Base-by-base conservation (phyloP, 805 yeast species). In the Barnettozyma sp. region DNA sequence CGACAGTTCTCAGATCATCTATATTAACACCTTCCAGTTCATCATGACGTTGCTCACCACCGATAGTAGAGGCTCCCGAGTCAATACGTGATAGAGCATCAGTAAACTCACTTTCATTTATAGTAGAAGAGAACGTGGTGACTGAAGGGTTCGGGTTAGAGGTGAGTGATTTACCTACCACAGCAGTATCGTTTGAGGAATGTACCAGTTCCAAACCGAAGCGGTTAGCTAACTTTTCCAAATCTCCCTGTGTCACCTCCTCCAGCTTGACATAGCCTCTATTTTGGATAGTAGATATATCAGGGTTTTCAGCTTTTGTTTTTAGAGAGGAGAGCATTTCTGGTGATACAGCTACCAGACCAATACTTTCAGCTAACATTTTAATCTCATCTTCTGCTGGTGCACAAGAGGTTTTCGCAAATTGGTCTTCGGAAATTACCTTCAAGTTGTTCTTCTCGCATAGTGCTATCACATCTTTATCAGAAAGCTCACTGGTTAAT, bases 181-280 rank as follows among this genome's bases (percentile, higher is more conserved):
- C 23, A 29, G 34, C 11, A 22, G 13, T 13, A 10, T 34, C 22
- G n/a, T 34, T 18, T 22, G 53, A 11, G 15, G 68, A 58, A 12
- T n/a, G n/a, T n/a, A 63, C 56, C 25, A 70, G 39, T 16, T 46
- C 52, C 47, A 57, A 51, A 9, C 66, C 64, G 20, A 62, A 48
- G 9, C 49, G 52, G 13, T 49, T 46, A 3, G 71, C 71, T 30
- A 52, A 48, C 14, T 48, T 45, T 29, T 55, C 50, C 14, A 67
- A 35, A 12, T 55, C 59, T 2, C 54, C 62, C 31, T 54, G 53
- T 8, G 56, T 44, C 16, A 54, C 19, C 5, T 46, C 46, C n/a
- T 49, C 49, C 14, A 39, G 41, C 30, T 28, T 25, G 6, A 37
- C 31, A 24, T 33, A 37, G 8, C 37, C 40, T 11, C 21, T 29